phyloP scores from a whole-genome alignment of 192 early-diverging fungal genomes.

The Linnemannia hyalina region DNA sequence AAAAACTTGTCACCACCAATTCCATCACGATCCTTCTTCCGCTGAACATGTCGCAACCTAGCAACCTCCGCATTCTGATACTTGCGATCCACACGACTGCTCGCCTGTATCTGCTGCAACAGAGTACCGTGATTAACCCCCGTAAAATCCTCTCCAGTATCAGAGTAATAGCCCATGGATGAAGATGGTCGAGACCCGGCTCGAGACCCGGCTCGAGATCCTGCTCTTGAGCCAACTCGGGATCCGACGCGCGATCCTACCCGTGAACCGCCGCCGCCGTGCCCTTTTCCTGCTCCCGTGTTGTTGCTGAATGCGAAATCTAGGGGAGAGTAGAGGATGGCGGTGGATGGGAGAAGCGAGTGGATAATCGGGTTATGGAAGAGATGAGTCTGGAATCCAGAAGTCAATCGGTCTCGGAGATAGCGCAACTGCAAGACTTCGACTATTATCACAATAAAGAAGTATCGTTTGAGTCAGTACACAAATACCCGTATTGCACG shows the following conservation, averaged over 20 bases:
- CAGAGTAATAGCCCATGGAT: conserved; percentile 38
- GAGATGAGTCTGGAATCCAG: conserved; percentile 44
- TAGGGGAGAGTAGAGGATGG: conserved; percentile 40
- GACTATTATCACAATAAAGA: conserved; percentile 1
- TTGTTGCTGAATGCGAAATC: conserved; percentile 7
- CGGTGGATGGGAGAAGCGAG: conserved; percentile 38
- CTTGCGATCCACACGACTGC: conserved; percentile 32
- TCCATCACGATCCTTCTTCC: conserved; percentile 31
- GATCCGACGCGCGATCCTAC: conserved; percentile 21
- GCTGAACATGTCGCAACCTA: conserved; percentile 48
- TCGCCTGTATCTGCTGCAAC: neutral
- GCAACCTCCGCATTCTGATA: conserved; percentile 49
- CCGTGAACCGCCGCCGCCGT: neutral
- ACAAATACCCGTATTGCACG: neutral
- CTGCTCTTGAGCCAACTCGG: conserved; percentile 17
- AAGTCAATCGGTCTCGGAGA: conserved; percentile 39
- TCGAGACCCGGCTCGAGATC: conserved; percentile 38
- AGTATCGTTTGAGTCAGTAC: neutral
- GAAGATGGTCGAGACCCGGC: conserved; percentile 40
- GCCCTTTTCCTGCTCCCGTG: neutral
- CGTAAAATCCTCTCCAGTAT: conserved; percentile 33
- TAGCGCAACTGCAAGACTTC: conserved; percentile 47
- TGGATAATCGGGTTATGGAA: conserved; percentile 51
- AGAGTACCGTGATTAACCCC: neutral
- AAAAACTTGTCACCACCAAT: neutral